Evolutionary conservation across 2,329 filamentous ascomycete species (phyloP).

Genomic region (Penicillium sp.): DNA sequence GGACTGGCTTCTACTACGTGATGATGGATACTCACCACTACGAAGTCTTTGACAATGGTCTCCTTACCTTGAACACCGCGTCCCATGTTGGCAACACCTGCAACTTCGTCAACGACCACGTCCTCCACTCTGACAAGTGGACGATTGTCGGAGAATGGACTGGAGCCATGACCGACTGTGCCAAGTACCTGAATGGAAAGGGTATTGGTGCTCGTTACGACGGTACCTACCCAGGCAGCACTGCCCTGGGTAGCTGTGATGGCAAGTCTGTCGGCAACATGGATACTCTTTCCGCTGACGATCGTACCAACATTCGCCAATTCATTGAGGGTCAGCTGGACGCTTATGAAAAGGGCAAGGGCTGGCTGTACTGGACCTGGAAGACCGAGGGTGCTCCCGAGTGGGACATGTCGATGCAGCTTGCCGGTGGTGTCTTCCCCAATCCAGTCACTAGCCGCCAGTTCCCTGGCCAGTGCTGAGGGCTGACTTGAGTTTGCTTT

Average conservation of each 20-base stretch:
- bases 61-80: conserved; percentile 46
- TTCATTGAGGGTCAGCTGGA: conserved; percentile 52
- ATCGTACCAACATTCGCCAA: conserved; percentile 42
- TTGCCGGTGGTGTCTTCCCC: conserved; percentile 52
- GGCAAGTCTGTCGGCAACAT: conserved; percentile 54
- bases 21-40: conserved; percentile 69
- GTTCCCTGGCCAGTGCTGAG: conserved; percentile 37
- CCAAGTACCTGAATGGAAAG: conserved; percentile 58
- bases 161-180: conserved; percentile 65
- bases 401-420: conserved; percentile 51
- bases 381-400: conserved; percentile 52
- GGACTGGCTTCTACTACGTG: conserved; percentile 50
- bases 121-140: conserved; percentile 62
- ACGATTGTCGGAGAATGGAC: conserved; percentile 71
- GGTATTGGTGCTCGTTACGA: conserved; percentile 61
- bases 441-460: conserved; percentile 40
- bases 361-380: conserved; percentile 56
- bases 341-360: conserved; percentile 45
- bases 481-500: neutral
- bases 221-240: conserved; percentile 53
- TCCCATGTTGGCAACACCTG: conserved; percentile 61
- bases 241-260: conserved; percentile 57
- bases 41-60: conserved; percentile 33
- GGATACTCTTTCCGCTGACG: conserved; percentile 39
- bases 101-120: conserved; percentile 52